phyloP scores from a whole-genome alignment of 2,329 filamentous ascomycete genomes.

The Paramyrothecium roridum region DNA sequence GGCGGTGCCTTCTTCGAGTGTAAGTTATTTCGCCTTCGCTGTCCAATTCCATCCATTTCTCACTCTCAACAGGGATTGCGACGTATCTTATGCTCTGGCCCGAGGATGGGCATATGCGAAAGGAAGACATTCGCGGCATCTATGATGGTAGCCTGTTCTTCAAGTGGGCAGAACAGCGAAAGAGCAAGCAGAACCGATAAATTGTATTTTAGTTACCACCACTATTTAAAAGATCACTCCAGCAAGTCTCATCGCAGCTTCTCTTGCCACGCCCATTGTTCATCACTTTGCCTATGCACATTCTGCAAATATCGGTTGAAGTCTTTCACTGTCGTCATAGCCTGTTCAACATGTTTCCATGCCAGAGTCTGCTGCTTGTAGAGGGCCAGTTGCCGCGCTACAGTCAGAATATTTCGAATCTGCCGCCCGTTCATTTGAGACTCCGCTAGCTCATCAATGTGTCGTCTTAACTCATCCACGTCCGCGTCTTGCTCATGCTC shows the following conservation, averaged over 20 bases:
- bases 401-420: neutral
- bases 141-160: conserved; percentile 18
- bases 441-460: neutral
- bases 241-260: neutral
- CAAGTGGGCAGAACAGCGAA: neutral
- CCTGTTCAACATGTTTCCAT: neutral
- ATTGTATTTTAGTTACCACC: too few species aligned
- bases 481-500: neutral
- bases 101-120: conserved; percentile 50
- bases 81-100: conserved; percentile 51
- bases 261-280: neutral
- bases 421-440: neutral
- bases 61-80: conserved; percentile 9
- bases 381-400: neutral
- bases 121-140: conserved; percentile 42
- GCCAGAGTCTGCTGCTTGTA: neutral
- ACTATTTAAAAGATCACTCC: too few species aligned
- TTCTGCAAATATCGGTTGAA: neutral
- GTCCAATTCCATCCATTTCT: neutral
- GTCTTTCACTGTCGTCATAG: neutral
- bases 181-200: neutral
- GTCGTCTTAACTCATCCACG: neutral
- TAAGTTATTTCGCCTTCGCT: conserved; percentile 8
- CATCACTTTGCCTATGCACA: neutral
- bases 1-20: conserved; percentile 15